phyloP scores from a whole-genome alignment of 257 asterid species.

The Craterostigma plantagineum region DNA sequence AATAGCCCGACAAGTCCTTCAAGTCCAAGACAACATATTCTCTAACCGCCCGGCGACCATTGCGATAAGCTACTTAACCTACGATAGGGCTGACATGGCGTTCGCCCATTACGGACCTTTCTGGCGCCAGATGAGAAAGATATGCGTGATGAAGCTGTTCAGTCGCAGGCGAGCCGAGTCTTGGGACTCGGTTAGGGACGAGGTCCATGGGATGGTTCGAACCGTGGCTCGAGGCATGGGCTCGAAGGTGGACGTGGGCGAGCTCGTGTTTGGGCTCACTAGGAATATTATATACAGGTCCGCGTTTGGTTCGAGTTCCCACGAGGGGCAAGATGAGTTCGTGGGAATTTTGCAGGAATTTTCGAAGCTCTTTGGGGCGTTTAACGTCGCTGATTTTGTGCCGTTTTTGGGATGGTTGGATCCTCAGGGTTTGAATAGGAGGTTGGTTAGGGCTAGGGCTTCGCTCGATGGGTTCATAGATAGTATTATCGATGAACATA shows the following conservation, averaged over 20 bases:
- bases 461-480: constrained; percentile 68
- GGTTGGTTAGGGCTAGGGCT: constrained; percentile 35
- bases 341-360: constrained; percentile 58
- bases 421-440: constrained; percentile 31
- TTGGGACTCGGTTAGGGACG: constrained; percentile 82
- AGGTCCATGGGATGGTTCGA: constrained; percentile 40
- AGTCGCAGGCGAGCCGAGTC: constrained; percentile 85
- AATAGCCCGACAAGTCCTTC: constrained; percentile 57
- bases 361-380: constrained; percentile 64
- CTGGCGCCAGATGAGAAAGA: constrained; percentile 89
- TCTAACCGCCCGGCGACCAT: constrained; percentile 75
- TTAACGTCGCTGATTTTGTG: constrained; percentile 55
- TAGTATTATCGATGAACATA: constrained; percentile 49
- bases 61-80: constrained; percentile 55
- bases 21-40: constrained; percentile 64
- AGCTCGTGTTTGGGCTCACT: constrained; percentile 59
- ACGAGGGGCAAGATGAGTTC: constrained; percentile 47
- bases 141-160: constrained; percentile 71
- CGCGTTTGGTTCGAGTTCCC: constrained; percentile 62
- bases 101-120: constrained; percentile 84
- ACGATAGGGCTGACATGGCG: constrained; percentile 81
- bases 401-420: constrained; percentile 57
- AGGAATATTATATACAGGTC: constrained; percentile 54
- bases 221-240: constrained; percentile 19
- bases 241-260: constrained; percentile 42